Conservation (phyloP, 139 green algal species). For the Chlamydomonas asymmetrica region DNA sequence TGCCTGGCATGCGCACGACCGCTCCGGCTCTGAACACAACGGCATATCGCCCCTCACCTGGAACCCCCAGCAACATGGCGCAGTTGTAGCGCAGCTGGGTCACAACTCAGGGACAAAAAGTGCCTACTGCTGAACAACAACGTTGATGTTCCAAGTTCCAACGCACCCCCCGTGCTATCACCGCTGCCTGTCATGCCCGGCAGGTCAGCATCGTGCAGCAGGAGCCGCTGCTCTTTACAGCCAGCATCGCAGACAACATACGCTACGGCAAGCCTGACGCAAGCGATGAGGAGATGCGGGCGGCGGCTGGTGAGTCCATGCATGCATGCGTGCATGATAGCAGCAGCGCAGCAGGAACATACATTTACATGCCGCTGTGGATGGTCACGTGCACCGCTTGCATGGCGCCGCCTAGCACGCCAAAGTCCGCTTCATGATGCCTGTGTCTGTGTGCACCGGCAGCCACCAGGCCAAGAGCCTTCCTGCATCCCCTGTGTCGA, state of each 20-base stretch:
- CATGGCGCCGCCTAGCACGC: neutral
- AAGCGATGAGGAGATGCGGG: constrained; percentile 58
- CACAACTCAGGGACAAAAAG: too few relatives aligned
- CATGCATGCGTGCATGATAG: neutral
- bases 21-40: too few relatives aligned
- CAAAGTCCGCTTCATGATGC: neutral
- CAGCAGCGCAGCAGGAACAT: neutral
- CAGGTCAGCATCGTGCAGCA: constrained; percentile 46
- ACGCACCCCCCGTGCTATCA: too few relatives aligned
- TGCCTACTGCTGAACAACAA: too few relatives aligned
- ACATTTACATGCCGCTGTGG: too few relatives aligned
- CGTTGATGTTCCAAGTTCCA: too few relatives aligned
- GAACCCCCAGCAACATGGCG: too few relatives aligned
- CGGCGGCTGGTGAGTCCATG: constrained; percentile 50
- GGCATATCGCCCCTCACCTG: too few relatives aligned
- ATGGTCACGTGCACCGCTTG: too few relatives aligned
- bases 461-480: neutral
- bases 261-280: constrained; percentile 32
- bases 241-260: constrained; percentile 82
- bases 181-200: too few relatives aligned
- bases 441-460: neutral
- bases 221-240: constrained; percentile 87
- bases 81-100: too few relatives aligned
- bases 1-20: too few relatives aligned
- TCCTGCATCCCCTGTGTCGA: neutral